phyloP scores from a whole-genome alignment of 2,329 filamentous ascomycete genomes.

The Sclerotinia glacialis region DNA sequence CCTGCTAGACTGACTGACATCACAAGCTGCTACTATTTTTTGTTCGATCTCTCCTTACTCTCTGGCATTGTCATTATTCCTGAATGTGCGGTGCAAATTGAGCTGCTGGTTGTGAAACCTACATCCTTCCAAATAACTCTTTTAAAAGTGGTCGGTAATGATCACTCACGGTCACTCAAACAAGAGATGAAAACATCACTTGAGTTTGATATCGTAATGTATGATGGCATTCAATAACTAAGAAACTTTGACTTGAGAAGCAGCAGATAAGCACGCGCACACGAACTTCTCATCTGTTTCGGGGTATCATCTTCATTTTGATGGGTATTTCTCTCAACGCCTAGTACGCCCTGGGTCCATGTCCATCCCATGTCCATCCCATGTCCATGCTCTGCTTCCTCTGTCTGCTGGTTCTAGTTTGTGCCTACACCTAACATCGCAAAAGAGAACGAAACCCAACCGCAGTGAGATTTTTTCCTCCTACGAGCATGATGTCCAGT shows the following conservation, averaged over 20 bases:
- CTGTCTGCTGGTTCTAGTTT: neutral
- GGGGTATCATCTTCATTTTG: fast-evolving
- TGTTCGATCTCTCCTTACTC: neutral
- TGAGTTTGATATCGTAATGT: neutral
- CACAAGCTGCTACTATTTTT: neutral
- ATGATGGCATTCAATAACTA: neutral
- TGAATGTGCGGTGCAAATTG: no score
- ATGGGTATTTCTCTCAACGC: neutral
- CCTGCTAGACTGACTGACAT: no score
- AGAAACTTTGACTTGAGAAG: neutral
- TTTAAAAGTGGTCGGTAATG: neutral
- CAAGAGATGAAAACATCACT: neutral
- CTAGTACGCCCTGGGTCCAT: no score
- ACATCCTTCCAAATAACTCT: neutral
- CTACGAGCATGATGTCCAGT: neutral
- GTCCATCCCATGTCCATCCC: no score
- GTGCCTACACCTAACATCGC: neutral
- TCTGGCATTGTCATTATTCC: neutral
- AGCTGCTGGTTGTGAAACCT: no score
- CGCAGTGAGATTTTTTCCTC: neutral
- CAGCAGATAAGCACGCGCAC: no score
- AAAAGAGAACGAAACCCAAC: neutral
- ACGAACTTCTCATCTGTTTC: no score
- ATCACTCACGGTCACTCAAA: no score
- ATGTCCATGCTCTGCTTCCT: neutral